Base-by-base conservation (phyloP, 306 rosid genomes). In the Sesbania bispinosa region DNA sequence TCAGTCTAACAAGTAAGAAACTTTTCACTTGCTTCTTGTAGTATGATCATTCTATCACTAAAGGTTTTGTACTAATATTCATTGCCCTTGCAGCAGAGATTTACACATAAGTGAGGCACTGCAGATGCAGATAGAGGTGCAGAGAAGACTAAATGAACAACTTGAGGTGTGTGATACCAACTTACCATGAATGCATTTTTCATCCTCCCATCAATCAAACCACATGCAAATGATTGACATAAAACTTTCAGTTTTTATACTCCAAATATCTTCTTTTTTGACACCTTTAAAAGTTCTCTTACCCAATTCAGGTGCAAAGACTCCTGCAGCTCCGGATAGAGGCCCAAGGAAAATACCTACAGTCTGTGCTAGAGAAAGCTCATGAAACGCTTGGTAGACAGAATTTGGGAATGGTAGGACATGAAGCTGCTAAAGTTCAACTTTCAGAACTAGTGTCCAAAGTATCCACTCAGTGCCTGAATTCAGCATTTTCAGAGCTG, bases 331-430 rank as follows among this genome's bases (percentile, higher is more conserved):
- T 94, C 4, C 85, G 97, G 11, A 94, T 94, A 42, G 98, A 94
- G 67, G 95, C 98, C 0, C 98, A 94, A 79, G 98, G 98, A 32
- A 94, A 94, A 70, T 94, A 94, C 89, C 87, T 27, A n/a, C 98
- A 94, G 74, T 74, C 96, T 11, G 98, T 94, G 64, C 71, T 94
- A 15, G 98, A 94, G 41, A 94, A 91, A 79, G 96, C 98, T 30
- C 98, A 94, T 26, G 97, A 94, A 46, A 85, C 98, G 7, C 86
- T 94, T 3, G 97, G 96, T n/a, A 80, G 91, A 66, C 97, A 91
- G 51, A 86, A 89, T 81, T 66, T 85, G 51, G 97, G 98, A 41
- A 18, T 84, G 20, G 89, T 82, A 50, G 97, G 97, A 43, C 88
- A 90, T 26, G 98, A 94, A 86, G 89, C 90, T 6, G 91, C 98